A percentile compares a stretch with the other conserved stretches of the same genome.
Evolutionary conservation across 2,329 filamentous ascomycete species (phyloP).

Genomic region (Berkeleyomyces basicola): DNA sequence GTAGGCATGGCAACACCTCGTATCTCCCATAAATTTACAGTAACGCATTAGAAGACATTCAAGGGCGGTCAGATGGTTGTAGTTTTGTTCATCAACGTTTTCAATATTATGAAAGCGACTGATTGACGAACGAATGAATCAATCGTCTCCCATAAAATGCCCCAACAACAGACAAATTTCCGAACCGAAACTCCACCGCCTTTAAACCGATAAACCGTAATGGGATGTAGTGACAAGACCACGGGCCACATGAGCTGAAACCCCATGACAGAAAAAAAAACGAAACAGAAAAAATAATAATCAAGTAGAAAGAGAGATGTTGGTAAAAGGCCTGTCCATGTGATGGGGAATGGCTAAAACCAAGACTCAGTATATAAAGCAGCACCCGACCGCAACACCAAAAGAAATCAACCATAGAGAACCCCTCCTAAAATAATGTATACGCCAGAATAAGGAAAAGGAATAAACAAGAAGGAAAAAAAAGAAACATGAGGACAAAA

Average conservation of each 20-base stretch:
- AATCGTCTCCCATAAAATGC: too few species aligned
- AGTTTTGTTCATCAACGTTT: too few species aligned
- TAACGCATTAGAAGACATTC: too few species aligned
- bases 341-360: background rate
- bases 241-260: background rate
- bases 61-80: too few species aligned
- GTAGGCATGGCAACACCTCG: conserved; percentile 18
- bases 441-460: conserved; percentile 10
- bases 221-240: background rate
- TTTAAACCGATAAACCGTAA: background rate
- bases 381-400: background rate
- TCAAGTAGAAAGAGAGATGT: background rate
- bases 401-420: background rate
- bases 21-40: too few species aligned
- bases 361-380: background rate
- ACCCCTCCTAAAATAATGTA: conserved; percentile 9
- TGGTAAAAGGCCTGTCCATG: background rate
- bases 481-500: background rate
- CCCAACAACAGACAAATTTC: too few species aligned
- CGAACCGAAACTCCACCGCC: too few species aligned
- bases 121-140: too few species aligned
- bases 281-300: background rate
- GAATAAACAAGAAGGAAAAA: background rate
- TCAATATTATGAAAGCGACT: too few species aligned
- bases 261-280: background rate